Percentiles rank a stretch among this genome's conserved stretches.
Evolutionary conservation across 768 basidiomycete species (phyloP).

Genomic region (Lactarius deliciosus): DNA sequence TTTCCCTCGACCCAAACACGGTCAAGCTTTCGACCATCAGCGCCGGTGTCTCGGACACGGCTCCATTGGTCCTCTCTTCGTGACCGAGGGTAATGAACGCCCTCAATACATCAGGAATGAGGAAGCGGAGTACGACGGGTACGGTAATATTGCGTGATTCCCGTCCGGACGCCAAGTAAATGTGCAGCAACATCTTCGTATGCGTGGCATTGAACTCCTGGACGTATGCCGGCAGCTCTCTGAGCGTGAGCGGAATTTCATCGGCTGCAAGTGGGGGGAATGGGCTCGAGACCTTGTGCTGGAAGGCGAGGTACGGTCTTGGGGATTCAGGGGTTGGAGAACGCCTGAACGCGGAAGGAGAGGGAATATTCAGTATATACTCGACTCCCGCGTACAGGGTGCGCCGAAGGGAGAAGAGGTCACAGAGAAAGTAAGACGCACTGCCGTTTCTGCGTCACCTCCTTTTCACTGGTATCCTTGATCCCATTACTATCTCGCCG

Average conservation of each 20-base stretch:
- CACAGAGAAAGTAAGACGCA: conserved; percentile 35
- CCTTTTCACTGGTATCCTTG: conserved; percentile 45
- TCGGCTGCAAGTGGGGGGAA: conserved; percentile 46
- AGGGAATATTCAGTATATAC: background rate
- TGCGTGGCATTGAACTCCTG: conserved; percentile 53
- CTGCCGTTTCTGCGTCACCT: conserved; percentile 57
- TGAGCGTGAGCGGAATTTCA: conserved; percentile 42
- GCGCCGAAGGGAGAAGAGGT: no score
- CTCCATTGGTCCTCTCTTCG: conserved; percentile 32
- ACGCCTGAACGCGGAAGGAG: conserved; percentile 36
- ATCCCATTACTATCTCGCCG: conserved; percentile 51
- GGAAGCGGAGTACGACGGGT: conserved; percentile 54
- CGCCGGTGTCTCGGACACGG: conserved; percentile 24
- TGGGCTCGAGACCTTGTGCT: conserved; percentile 41
- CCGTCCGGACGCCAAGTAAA: conserved; percentile 48
- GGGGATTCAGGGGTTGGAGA: conserved; percentile 60
- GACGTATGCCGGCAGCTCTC: conserved; percentile 54
- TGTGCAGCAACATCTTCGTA: conserved; percentile 41
- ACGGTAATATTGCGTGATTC: conserved; percentile 28
- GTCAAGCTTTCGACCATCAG: conserved; percentile 61
- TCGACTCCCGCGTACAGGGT: background rate
- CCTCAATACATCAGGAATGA: conserved; percentile 62
- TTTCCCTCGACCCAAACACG: conserved; percentile 74
- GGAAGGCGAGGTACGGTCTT: conserved; percentile 51
- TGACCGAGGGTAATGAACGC: conserved; percentile 54